These are phyloP conservation scores for Herpetomonas tarakana DNA, from an alignment of 208 protist genomes.

Conservation along the genomic window DNA sequence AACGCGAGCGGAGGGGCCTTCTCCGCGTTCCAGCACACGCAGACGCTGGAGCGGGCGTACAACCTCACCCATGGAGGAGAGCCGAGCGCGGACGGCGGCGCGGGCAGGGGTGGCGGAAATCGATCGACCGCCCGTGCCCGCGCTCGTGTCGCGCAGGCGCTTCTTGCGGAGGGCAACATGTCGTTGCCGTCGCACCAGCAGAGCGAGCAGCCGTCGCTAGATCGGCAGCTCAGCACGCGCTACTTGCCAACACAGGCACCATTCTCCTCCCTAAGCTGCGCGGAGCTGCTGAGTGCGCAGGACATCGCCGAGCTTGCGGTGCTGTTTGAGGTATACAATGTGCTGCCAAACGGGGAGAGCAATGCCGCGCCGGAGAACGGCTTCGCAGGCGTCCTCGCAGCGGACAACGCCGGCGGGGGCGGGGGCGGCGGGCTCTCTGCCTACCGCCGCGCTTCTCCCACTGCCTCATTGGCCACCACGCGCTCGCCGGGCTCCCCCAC, in stretches of 20 bases:
- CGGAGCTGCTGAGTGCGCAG: slow-evolving; percentile 36
- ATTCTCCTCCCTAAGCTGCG: slow-evolving; percentile 54
- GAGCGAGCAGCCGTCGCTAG: slow-evolving; percentile 33
- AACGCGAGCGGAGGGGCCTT: not conserved
- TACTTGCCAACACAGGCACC: slow-evolving; percentile 76
- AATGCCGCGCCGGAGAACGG: not conserved
- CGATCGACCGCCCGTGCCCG: slow-evolving; percentile 28
- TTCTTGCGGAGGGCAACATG: slow-evolving; percentile 33
- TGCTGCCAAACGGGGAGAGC: slow-evolving; percentile 25
- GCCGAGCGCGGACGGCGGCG: not conserved
- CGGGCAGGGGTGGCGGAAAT: not conserved
- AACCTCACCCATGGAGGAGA: not conserved
- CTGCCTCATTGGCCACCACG: too few species aligned
- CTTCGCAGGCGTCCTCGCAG: not conserved
- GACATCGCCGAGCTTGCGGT: slow-evolving; percentile 43
- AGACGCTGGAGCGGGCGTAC: not conserved
- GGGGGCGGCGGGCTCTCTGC: not conserved
- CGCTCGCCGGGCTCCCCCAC: too few species aligned
- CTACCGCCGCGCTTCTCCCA: not conserved
- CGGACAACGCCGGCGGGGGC: not conserved
- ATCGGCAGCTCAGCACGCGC: slow-evolving; percentile 56
- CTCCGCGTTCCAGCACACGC: not conserved
- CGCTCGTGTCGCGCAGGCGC: slow-evolving; percentile 36
- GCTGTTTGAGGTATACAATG: slow-evolving; percentile 40
- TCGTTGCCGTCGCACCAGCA: slow-evolving; percentile 15